A percentile compares a stretch with the other conserved stretches of the same genome.
Evolutionary conservation across 345 rosid genomes (phyloP).

Genomic region (Gynandropsis gynandra): DNA sequence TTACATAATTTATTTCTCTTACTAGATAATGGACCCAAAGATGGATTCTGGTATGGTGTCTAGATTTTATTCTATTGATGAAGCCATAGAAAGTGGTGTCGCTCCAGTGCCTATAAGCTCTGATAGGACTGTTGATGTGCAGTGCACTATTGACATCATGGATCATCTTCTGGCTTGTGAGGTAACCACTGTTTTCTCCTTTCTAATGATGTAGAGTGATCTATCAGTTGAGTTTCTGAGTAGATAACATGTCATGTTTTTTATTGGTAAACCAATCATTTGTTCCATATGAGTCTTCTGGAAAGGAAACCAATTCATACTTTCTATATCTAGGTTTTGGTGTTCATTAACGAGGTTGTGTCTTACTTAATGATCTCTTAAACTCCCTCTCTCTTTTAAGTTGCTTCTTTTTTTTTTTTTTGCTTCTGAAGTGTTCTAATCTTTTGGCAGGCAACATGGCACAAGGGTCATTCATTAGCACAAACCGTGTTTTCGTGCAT

Average conservation of each 20-base stretch:
- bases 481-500: constrained; percentile 99
- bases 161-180: constrained; percentile 94
- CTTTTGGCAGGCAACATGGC: constrained; percentile 93
- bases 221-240: not conserved
- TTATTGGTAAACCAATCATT: not conserved
- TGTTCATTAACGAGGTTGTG: not conserved
- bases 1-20: constrained; percentile 10
- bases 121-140: constrained; percentile 60
- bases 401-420: constrained; percentile 1
- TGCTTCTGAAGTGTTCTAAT: constrained; percentile 22
- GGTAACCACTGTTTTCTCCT: constrained; percentile 37
- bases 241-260: constrained; percentile 4
- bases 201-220: not conserved
- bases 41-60: constrained; percentile 93
- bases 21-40: constrained; percentile 97
- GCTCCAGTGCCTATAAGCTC: constrained; percentile 74
- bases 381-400: not conserved
- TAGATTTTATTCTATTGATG: constrained; percentile 76
- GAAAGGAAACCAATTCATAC: constrained; percentile 3
- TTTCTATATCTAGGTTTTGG: not conserved
- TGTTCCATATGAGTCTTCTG: not conserved
- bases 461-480: constrained; percentile 94
- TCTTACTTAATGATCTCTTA: too few species aligned
- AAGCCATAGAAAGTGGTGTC: constrained; percentile 83
- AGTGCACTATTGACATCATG: constrained; percentile 76